Base-by-base conservation (phyloP, 768 basidiomycete species). In the Inosperma sp. region DNA sequence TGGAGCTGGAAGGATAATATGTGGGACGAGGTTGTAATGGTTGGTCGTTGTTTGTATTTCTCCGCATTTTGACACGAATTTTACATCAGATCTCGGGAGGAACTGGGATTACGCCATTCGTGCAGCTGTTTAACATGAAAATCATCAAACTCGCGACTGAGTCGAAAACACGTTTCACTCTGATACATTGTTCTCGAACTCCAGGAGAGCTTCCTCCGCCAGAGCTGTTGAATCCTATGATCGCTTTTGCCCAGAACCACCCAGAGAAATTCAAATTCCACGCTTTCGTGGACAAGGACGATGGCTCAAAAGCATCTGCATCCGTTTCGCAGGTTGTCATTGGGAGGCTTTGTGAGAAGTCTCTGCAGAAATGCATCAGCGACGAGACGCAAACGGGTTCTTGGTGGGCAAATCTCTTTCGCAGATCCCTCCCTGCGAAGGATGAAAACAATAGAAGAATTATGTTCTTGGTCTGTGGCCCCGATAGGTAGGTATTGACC, bases 21-120 rank as follows among this genome's bases (percentile, higher is more conserved):
- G 4, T 91, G 85, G 85, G 90, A 93, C 59, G 83, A 93, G 53
- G 66, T 93, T 42, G 69, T 93, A 13, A 81, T 93, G 85, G 90
- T 84, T 62, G 35, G 76, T 48, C 29, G 37, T 17, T 23, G 44
- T 14, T 40, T 42, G 14, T 33, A 6, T 23, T 35, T 21, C 26
- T 10, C 12, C 49, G 6, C 23, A 22, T n/a, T 41, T 25, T 42
- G 17, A 39, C 31, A 49, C 16, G 17, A 26, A 43, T 6, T 14
- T 39, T 19, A 3, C 27, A 13, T 9, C 48, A 93, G 90, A 83
- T 93, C 48, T 91, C 88, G 36, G 90, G 90, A 30, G 90, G 90
- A 22, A 93, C 90, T 4, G 90, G 91, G 23, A 83, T 93, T 42
- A 85, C 90, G 13, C 91, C 90, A 3, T 92, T 93, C 63, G 82